Conservation (phyloP, 1,139 yeast species). For the Arxiozyma heterogenica region DNA sequence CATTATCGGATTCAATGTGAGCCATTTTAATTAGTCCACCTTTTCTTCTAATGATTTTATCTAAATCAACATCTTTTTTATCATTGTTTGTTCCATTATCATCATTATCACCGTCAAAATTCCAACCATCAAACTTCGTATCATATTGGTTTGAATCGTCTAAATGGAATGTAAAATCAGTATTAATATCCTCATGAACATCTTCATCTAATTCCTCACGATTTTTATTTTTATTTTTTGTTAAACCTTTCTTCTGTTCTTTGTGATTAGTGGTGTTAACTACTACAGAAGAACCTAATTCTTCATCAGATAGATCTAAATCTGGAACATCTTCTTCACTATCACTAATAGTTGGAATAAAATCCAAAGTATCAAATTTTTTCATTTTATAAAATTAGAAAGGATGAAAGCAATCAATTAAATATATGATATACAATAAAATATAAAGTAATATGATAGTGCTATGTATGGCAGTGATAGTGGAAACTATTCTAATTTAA, state of each 20-base stretch:
- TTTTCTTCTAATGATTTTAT: conserved; percentile 71
- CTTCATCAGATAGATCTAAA: conserved; percentile 45
- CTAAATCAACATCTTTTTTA: conserved; percentile 71
- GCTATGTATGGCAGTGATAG: too few relatives aligned
- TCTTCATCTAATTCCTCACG: conserved; percentile 28
- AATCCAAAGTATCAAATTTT: conserved; percentile 32
- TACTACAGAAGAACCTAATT: conserved; percentile 15
- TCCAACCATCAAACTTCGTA: conserved; percentile 68
- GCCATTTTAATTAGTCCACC: conserved; percentile 61
- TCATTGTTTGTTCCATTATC: conserved; percentile 17
- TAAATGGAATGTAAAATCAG: conserved; percentile 58
- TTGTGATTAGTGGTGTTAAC: conserved; percentile 7
- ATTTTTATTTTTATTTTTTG: conserved; percentile 27
- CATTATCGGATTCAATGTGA: conserved; percentile 34
- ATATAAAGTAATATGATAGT: background rate
- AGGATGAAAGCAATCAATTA: background rate
- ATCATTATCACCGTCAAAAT: conserved; percentile 49
- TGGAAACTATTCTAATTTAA: too few relatives aligned
- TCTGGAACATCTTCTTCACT: conserved; percentile 54
- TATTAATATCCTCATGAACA: conserved; percentile 51
- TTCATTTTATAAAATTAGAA: conserved; percentile 4
- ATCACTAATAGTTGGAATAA: conserved; percentile 69
- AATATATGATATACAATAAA: too few relatives aligned
- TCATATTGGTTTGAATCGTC: conserved; percentile 45
- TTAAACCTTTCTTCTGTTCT: conserved; percentile 14